phyloP scores from a whole-genome alignment of 163 green algal species.

The Scenedesmus sp. region DNA sequence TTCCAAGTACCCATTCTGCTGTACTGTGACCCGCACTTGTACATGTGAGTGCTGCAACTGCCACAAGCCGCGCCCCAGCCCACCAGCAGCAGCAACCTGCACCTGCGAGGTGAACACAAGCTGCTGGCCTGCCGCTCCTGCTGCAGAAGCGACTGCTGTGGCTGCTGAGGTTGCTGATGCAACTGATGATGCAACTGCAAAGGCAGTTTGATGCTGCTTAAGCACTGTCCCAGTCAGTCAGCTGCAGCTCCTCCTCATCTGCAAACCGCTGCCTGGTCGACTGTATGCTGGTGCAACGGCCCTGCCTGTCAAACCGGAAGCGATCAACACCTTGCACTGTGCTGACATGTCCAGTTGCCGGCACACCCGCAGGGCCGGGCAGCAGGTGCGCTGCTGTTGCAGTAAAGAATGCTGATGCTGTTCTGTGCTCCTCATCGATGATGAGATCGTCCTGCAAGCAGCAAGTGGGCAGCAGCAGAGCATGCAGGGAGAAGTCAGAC shows the following conservation, averaged over 20 bases:
- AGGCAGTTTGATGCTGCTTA: background rate
- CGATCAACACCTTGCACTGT: constrained; percentile 37
- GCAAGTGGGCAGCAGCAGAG: background rate
- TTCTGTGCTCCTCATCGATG: constrained; percentile 30
- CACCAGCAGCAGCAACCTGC: no score
- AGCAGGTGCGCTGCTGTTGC: constrained; percentile 49
- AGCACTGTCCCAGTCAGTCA: constrained; percentile 14
- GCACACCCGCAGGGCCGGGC: constrained; percentile 6
- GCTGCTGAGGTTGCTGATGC: background rate
- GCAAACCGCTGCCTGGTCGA: constrained; percentile 33
- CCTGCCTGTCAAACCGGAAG: constrained; percentile 15
- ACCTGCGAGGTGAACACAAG: no score
- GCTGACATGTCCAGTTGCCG: constrained; percentile 38
- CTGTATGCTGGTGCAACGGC: constrained; percentile 45
- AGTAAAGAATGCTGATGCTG: constrained; percentile 16
- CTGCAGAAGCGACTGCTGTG: background rate
- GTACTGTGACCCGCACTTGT: no score
- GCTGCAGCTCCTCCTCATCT: constrained; percentile 30
- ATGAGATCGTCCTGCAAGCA: constrained; percentile 32
- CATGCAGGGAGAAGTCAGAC: background rate
- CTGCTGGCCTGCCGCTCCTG: no score
- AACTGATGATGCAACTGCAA: background rate
- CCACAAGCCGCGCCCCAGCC: no score
- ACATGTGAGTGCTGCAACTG: no score
- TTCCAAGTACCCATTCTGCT: no score